These are phyloP conservation scores for Musa acuminata DNA, from an alignment of 176 grass and related monocot species.

Conservation along the genomic window DNA sequence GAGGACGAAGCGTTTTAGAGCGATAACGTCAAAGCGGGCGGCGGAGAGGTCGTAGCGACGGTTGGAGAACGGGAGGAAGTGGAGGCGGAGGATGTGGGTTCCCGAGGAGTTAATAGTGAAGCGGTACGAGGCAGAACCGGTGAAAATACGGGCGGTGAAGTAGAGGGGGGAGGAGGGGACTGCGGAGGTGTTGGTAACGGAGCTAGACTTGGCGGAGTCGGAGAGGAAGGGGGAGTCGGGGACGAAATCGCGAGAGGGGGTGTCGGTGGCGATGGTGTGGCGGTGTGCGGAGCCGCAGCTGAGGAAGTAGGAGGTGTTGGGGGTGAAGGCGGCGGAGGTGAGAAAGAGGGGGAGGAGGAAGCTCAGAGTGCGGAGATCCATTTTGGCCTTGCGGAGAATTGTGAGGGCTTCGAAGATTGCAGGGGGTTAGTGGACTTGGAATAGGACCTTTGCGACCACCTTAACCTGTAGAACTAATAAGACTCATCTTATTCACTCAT, in stretches of 20 bases:
- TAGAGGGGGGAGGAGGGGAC: slow-evolving; percentile 27
- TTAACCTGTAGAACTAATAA: not conserved
- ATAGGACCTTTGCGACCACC: not conserved
- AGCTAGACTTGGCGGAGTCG: not conserved
- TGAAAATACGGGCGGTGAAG: slow-evolving; percentile 40
- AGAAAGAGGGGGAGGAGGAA: slow-evolving; percentile 10
- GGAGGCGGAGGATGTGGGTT: slow-evolving; percentile 67
- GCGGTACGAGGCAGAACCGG: slow-evolving; percentile 26
- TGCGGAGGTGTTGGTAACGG: slow-evolving; percentile 8
- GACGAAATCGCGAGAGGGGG: slow-evolving; percentile 22
- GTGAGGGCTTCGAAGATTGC: not conserved
- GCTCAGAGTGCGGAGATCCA: not conserved
- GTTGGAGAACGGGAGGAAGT: slow-evolving; percentile 51
- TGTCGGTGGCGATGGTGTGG: slow-evolving; percentile 20
- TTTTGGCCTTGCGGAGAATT: not conserved
- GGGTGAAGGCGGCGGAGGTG: slow-evolving; percentile 8
- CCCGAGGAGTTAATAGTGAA: not conserved
- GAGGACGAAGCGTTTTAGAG: slow-evolving; percentile 25
- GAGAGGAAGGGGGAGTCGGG: slow-evolving; percentile 21
- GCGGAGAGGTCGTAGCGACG: slow-evolving; percentile 12
- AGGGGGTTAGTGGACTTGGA: not conserved
- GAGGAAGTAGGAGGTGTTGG: slow-evolving; percentile 24
- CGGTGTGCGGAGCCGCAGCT: slow-evolving; percentile 34
- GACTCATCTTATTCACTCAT: not conserved
- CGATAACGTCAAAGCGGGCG: slow-evolving; percentile 32